Evolutionary conservation across 306 rosid genomes (phyloP).

Genomic region (Trichosanthes cucumerina): DNA sequence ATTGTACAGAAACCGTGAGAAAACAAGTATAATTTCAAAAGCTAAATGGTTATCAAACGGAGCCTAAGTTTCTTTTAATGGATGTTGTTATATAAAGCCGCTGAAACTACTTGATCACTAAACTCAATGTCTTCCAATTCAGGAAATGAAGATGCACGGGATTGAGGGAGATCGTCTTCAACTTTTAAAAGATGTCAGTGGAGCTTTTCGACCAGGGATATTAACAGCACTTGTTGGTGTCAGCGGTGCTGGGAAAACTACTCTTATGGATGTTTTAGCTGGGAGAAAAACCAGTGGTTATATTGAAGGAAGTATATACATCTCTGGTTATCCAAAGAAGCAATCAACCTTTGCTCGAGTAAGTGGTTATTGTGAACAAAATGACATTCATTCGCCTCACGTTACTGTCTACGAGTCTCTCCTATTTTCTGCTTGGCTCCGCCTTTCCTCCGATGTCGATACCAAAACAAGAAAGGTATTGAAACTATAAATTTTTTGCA

Average conservation of each 20-base stretch:
- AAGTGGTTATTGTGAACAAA: constrained; percentile 65
- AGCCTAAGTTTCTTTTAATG: background rate
- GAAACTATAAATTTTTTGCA: background rate
- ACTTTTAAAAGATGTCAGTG: constrained; percentile 50
- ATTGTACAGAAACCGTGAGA: background rate
- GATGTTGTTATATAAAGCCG: background rate
- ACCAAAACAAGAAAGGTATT: constrained; percentile 32
- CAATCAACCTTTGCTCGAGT: constrained; percentile 55
- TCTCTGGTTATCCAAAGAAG: constrained; percentile 55
- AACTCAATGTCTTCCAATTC: background rate
- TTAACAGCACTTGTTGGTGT: constrained; percentile 62
- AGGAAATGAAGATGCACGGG: constrained; percentile 67
- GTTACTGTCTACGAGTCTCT: constrained; percentile 60
- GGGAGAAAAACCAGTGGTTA: constrained; percentile 64
- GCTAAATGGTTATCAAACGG: background rate
- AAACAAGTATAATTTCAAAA: background rate
- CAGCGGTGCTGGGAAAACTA: constrained; percentile 71
- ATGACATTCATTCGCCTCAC: constrained; percentile 56
- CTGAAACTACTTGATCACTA: background rate
- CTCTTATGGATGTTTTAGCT: constrained; percentile 58
- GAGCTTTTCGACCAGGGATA: constrained; percentile 51
- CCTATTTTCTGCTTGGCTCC: constrained; percentile 56
- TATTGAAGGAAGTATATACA: constrained; percentile 42
- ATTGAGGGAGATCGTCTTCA: constrained; percentile 37
- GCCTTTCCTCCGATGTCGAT: constrained; percentile 34